Evolutionary conservation across 1,284 basidiomycete genomes (phyloP), one percentile per base, ranked within the genome.

Genomic region (Xerocomus minutiporus): DNA sequence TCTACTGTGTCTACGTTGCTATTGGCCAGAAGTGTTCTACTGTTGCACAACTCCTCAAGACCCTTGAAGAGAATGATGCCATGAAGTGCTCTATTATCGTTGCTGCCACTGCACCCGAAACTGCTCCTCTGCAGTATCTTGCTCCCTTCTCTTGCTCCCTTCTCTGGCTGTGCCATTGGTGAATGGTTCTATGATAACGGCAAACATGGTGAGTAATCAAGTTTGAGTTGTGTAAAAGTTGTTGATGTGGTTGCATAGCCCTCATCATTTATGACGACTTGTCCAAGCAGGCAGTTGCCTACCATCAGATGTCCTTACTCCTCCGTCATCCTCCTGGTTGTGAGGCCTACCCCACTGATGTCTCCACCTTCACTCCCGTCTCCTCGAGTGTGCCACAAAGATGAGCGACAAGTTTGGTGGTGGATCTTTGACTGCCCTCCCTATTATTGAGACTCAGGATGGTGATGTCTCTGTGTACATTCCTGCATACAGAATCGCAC

Each of bases 161-260:
- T 99, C 93, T 96, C 96, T 67, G 96, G 96, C 62, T 96, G 93
- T 77, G 95, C 96, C 69, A 99, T 99, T 91, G 96, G 96, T 75
- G 96, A 99, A 81, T 99, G 96, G 96, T 99, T 99, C 96, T 93
- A 96, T 81, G 96, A 99, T 81, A 98, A 99, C 75, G 94, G 93
- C 81, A 96, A 92, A 76, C 88, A 90, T 65, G 84, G 87, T 87
- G 64, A 51, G 82, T 67, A 11, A 50, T 40, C 8, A 17, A 7
- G 17, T 55, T 54, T 25, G 40, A 4, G 9, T 34, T 36, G 38
- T 31, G 39, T 46, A 29, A 45, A 8, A 29, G 4, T 23, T 46
- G 46, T 59, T 63, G 35, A 64, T 41, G 20, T 54, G 15, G 57
- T 67, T 12, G 52, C 41, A 39, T 57, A 89, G 88, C 96, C 65